Conservation (phyloP, 2,329 filamentous ascomycete species). For the Biscogniauxia marginata region DNA sequence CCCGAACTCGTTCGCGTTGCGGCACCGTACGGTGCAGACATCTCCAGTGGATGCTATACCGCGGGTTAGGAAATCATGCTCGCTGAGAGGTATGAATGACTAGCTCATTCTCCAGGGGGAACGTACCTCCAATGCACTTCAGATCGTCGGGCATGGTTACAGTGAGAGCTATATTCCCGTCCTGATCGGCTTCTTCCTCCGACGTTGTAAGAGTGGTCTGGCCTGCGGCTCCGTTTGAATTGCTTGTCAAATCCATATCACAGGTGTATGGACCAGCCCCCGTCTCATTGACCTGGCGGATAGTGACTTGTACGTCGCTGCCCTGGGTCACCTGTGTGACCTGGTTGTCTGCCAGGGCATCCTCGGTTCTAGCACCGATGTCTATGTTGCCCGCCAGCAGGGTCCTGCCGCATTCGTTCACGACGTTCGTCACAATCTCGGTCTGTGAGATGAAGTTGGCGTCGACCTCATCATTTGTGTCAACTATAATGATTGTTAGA, state of each 20-base stretch:
- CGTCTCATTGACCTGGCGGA: conserved; percentile 40
- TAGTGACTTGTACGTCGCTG: conserved; percentile 51
- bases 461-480: conserved; percentile 17
- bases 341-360: conserved; percentile 27
- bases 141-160: conserved; percentile 36
- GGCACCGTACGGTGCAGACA: conserved; percentile 41
- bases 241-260: conserved; percentile 36
- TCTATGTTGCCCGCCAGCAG: conserved; percentile 47
- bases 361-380: conserved; percentile 36
- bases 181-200: conserved; percentile 33
- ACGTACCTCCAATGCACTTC: conserved; percentile 35
- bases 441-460: conserved; percentile 24
- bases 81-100: neutral
- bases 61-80: neutral
- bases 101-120: neutral
- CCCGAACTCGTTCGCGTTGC: conserved; percentile 36
- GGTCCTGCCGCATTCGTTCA: conserved; percentile 49
- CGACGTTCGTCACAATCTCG: conserved; percentile 35
- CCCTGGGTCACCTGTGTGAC: conserved; percentile 41
- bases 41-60: conserved; percentile 40
- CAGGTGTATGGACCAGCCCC: conserved; percentile 40
- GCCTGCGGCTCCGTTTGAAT: conserved; percentile 38
- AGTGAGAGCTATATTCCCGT: conserved; percentile 31
- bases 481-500: conserved; percentile 28
- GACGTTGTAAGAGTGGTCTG: conserved; percentile 40